Conservation (phyloP, 768 basidiomycete genomes). For the Tulasnella sp. region DNA sequence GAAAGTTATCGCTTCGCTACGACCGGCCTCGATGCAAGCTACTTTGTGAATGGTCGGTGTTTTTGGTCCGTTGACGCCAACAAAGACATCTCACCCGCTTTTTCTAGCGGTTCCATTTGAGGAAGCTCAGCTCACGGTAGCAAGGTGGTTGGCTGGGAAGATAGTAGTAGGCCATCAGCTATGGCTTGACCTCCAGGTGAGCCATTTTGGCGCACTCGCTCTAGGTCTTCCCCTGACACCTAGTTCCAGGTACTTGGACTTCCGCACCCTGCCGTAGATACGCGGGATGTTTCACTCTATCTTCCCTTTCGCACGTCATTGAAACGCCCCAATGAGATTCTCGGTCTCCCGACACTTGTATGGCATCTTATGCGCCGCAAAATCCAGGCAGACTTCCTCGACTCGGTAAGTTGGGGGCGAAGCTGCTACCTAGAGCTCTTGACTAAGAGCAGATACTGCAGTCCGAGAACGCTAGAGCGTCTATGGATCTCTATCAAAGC, state of each 20-base stretch:
- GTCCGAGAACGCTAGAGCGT: conserved; percentile 65
- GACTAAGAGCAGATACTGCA: conserved; percentile 21
- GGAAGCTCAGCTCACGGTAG: conserved; percentile 52
- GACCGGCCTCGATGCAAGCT: conserved; percentile 7
- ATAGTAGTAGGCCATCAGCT: conserved; percentile 65
- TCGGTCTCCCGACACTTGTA: conserved; percentile 67
- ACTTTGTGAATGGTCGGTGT: conserved; percentile 10
- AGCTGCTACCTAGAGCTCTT: neutral
- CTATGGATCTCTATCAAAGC: conserved; percentile 12
- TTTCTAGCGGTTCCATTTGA: conserved; percentile 38
- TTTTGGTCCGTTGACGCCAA: neutral
- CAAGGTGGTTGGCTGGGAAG: conserved; percentile 55
- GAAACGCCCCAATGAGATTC: conserved; percentile 44
- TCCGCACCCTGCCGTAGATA: conserved; percentile 26
- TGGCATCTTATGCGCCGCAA: conserved; percentile 75
- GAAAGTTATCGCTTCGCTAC: conserved; percentile 14
- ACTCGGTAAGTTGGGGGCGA: conserved; percentile 48
- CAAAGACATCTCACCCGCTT: neutral
- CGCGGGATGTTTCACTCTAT: conserved; percentile 72
- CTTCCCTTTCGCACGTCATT: conserved; percentile 68
- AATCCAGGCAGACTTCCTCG: conserved; percentile 57
- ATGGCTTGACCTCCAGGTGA: conserved; percentile 74
- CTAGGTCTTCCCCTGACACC: neutral
- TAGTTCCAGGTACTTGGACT: conserved; percentile 17
- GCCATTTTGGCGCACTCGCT: neutral